Evolutionary conservation across 179 eudicot genomes (phyloP).

Genomic region (Silene noctiflora): DNA sequence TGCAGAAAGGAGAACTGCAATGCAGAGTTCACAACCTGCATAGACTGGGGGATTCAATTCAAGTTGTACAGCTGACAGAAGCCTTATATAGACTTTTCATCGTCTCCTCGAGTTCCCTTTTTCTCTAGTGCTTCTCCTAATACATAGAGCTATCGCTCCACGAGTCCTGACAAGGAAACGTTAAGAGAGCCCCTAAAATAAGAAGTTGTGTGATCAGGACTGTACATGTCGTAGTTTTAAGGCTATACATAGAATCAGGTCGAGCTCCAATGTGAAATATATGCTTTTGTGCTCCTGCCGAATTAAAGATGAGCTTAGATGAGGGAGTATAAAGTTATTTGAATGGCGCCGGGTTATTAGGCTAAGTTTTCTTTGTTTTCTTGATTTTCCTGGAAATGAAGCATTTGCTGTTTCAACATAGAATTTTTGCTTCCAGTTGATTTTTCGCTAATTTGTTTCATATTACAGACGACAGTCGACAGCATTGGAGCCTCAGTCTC

Average conservation of each 20-base stretch:
- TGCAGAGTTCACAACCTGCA: slow-evolving; percentile 44
- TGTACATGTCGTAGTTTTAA: slow-evolving; percentile 71
- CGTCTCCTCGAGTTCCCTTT: slow-evolving; percentile 27
- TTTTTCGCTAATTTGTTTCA: too few relatives aligned
- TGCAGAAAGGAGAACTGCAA: slow-evolving; percentile 67
- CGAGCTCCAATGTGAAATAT: slow-evolving; percentile 32
- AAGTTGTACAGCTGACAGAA: slow-evolving; percentile 73
- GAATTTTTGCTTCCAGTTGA: neutral
- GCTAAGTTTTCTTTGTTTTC: slow-evolving; percentile 5
- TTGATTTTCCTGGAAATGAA: slow-evolving; percentile 14
- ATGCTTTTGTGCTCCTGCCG: slow-evolving; percentile 32
- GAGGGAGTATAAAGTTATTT: slow-evolving; percentile 36
- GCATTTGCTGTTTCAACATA: slow-evolving; percentile 22
- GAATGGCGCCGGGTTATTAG: slow-evolving; percentile 40
- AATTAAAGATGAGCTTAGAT: slow-evolving; percentile 24
- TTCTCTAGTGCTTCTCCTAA: slow-evolving; percentile 2
- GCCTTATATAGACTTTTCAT: slow-evolving; percentile 31
- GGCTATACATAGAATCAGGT: slow-evolving; percentile 48
- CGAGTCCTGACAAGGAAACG: slow-evolving; percentile 21
- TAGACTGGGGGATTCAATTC: slow-evolving; percentile 35
- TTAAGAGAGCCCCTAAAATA: slow-evolving; percentile 21
- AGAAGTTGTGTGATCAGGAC: slow-evolving; percentile 31
- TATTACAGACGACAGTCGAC: too few relatives aligned
- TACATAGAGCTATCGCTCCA: slow-evolving; percentile 27
- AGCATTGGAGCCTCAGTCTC: too few relatives aligned